Evolutionary conservation across 768 basidiomycete genomes (phyloP), one percentile per base, ranked within the genome.

Genomic region (Hydnomerulius pinastri): DNA sequence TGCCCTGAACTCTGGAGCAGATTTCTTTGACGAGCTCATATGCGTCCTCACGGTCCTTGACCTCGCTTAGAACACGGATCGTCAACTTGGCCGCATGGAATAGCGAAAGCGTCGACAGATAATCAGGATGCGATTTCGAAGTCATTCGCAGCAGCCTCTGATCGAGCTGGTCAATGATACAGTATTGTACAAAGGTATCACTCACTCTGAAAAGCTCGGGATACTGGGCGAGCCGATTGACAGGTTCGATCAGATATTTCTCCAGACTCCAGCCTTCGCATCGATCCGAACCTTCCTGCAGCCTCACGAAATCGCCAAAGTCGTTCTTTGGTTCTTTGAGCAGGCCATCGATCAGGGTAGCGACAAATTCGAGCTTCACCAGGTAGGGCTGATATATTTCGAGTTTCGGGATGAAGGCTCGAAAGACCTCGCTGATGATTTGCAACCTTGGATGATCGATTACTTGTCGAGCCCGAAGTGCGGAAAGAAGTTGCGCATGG

Each of bases 331-430:
- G 63, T 51, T 85, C 79, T 2, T 67, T 63, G 38, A 73, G 67
- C 55, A 86, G 69, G 17, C 68, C 61, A 40, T 80, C 77, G 35
- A 90, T 81, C 48, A 76, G 62, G 13, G 73, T 65, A 1, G 78
- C 77, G 0, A 86, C 80, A 29, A 76, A 75, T 38, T 85, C 85
- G 29, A 94, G 76, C 39, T 82, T 75, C 15, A 89, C 85, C 4
- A 96, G 71, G 67, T 94, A 96, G 17, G 91, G 87, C 65, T 93
- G 91, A 58, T 97, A 91, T 8, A 90, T 80, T 65, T 95, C 90
- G 27, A 93, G 69, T 38, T 75, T 77, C 2, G 80, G 71, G 12
- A 93, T 77, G 62, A 87, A 87, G 1, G 71, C 64, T 6, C 81
- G 73, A 24, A 95, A 68, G 0, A 74, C 68, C 10, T 81, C 79